Conservation (phyloP, 2,329 filamentous ascomycete genomes). For the Aspergillus japonicus region DNA sequence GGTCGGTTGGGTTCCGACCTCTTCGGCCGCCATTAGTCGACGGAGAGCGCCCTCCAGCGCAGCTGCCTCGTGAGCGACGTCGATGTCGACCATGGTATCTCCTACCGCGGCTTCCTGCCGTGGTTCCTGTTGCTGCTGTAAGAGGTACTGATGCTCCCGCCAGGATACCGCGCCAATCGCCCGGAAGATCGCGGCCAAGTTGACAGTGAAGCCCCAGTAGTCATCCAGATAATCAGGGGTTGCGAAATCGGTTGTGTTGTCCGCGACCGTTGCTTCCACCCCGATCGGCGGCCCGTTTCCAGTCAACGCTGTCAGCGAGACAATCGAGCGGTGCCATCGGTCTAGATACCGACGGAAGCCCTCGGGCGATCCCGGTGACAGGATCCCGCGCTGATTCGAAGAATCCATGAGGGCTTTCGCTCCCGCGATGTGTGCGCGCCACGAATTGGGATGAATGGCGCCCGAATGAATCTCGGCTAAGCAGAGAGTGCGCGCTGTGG, state of each 20-base stretch:
- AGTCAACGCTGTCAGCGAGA: slow-evolving; percentile 43
- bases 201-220: slow-evolving; percentile 45
- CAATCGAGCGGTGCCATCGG: slow-evolving; percentile 44
- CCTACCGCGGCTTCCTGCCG: slow-evolving; percentile 17
- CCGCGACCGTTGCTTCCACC: slow-evolving; percentile 17
- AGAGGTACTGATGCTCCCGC: slow-evolving; percentile 25
- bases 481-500: slow-evolving; percentile 45
- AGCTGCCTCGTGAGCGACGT: slow-evolving; percentile 30
- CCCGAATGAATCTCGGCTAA: slow-evolving; percentile 46
- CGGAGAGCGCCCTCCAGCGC: slow-evolving; percentile 36
- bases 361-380: slow-evolving; percentile 27
- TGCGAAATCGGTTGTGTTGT: slow-evolving; percentile 8
- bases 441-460: slow-evolving; percentile 40
- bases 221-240: slow-evolving; percentile 41
- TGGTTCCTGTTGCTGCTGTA: slow-evolving; percentile 1
- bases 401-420: slow-evolving; percentile 40
- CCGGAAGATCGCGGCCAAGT: slow-evolving; percentile 40
- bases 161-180: slow-evolving; percentile 40
- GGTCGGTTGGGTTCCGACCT: slow-evolving; percentile 27
- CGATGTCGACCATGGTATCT: slow-evolving; percentile 13
- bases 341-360: slow-evolving; percentile 40
- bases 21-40: slow-evolving; percentile 32
- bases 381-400: slow-evolving; percentile 19
- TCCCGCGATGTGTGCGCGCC: slow-evolving; percentile 46
- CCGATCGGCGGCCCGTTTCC: slow-evolving; percentile 39